These are phyloP conservation scores for Volvariella volvacea DNA, from an alignment of 1,284 basidiomycete species.

Conservation along the genomic window DNA sequence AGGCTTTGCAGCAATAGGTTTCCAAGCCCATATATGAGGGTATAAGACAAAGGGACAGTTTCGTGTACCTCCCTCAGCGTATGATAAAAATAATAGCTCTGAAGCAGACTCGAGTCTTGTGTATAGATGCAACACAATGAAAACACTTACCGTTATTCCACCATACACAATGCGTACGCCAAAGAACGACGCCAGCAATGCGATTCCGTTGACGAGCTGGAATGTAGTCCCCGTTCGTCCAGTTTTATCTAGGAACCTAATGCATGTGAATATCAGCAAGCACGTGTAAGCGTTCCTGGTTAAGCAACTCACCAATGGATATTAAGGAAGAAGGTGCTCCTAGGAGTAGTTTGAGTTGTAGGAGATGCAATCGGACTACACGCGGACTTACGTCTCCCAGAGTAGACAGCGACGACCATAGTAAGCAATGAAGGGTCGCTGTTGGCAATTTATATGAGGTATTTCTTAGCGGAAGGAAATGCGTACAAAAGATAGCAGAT, in stretches of 20 bases:
- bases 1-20: slow-evolving; percentile 58
- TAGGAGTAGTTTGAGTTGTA: slow-evolving; percentile 27
- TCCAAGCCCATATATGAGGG: slow-evolving; percentile 43
- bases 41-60: slow-evolving; percentile 39
- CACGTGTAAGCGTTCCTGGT: not conserved
- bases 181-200: slow-evolving; percentile 60
- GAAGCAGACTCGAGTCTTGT: not conserved
- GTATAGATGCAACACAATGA: slow-evolving; percentile 1
- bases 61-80: slow-evolving; percentile 44
- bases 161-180: slow-evolving; percentile 60
- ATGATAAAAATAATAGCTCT: slow-evolving; percentile 1
- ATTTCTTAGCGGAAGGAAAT: not conserved
- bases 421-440: slow-evolving; percentile 73
- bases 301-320: slow-evolving; percentile 52
- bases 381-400: slow-evolving; percentile 48
- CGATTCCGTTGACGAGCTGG: slow-evolving; percentile 61
- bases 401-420: slow-evolving; percentile 65
- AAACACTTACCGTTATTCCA: slow-evolving; percentile 44
- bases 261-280: slow-evolving; percentile 5
- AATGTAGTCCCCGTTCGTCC: slow-evolving; percentile 56
- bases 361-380: too few relatives aligned
- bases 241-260: slow-evolving; percentile 70
- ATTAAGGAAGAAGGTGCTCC: slow-evolving; percentile 72
- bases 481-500: slow-evolving; percentile 55
- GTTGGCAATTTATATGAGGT: slow-evolving; percentile 6